A percentile compares a stretch with the other conserved stretches of the same genome.
These are phyloP conservation scores for Phlyctochytrium bullatum DNA, from an alignment of 192 early-diverging fungal species.

Conservation along the genomic window DNA sequence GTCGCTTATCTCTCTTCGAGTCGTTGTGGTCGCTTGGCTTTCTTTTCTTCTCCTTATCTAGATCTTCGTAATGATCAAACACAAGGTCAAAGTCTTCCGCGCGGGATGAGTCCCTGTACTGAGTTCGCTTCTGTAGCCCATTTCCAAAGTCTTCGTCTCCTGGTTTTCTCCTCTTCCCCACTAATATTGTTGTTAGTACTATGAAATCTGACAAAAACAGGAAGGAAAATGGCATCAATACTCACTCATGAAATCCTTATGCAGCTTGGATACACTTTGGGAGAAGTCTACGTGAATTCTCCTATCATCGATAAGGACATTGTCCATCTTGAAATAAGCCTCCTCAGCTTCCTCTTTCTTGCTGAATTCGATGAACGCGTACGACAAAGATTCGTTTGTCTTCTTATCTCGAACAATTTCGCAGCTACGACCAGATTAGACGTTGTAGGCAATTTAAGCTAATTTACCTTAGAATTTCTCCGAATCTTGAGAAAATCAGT, in stretches of 20 bases:
- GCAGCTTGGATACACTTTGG: slow-evolving; percentile 85
- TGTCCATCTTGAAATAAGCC: slow-evolving; percentile 97
- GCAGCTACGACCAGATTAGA: slow-evolving; percentile 57
- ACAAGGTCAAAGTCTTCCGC: slow-evolving; percentile 40
- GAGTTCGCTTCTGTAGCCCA: slow-evolving; percentile 26
- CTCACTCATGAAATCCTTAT: slow-evolving; percentile 73
- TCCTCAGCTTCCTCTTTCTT: slow-evolving; percentile 83
- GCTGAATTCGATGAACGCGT: slow-evolving; percentile 96
- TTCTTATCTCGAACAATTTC: slow-evolving; percentile 86
- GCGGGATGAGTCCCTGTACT: slow-evolving; percentile 30
- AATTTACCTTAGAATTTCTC: slow-evolving; percentile 63
- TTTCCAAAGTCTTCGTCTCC: slow-evolving; percentile 33
- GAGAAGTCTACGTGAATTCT: slow-evolving; percentile 98
- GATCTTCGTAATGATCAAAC: slow-evolving; percentile 43
- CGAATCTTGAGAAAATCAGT: slow-evolving; percentile 92
- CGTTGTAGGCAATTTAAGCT: not conserved
- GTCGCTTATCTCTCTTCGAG: too few relatives aligned
- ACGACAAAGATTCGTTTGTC: slow-evolving; percentile 79
- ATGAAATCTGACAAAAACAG: not conserved
- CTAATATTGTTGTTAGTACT: slow-evolving; percentile 16
- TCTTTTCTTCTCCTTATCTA: slow-evolving; percentile 36
- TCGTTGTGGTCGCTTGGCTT: not conserved
- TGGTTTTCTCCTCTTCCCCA: slow-evolving; percentile 23
- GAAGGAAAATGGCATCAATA: not conserved
- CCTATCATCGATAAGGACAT: slow-evolving; percentile 92